A percentile compares a stretch with the other conserved stretches of the same genome.
Evolutionary conservation across 1,139 yeast species (phyloP).

Genomic region (Lodderomyces parapsilosis): DNA sequence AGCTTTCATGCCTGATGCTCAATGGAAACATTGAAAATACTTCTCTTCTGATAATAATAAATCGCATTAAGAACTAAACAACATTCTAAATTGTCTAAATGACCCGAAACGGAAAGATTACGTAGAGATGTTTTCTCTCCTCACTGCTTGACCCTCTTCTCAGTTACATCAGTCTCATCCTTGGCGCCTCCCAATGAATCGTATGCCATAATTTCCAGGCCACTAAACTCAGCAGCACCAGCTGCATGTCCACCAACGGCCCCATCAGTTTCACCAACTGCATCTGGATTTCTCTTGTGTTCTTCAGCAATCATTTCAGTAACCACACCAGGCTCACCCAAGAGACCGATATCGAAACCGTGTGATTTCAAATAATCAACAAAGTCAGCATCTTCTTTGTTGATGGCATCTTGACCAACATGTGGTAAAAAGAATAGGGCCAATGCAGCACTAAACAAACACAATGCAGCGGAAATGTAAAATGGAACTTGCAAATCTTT

Average conservation of each 20-base stretch:
- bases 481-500: constrained; percentile 68
- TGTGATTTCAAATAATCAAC: constrained; percentile 56
- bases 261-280: neutral
- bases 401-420: constrained; percentile 79
- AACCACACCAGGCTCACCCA: constrained; percentile 29
- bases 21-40: neutral
- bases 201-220: constrained; percentile 1
- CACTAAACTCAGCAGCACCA: neutral
- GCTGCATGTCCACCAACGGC: constrained; percentile 1
- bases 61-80: neutral
- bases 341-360: constrained; percentile 56
- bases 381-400: constrained; percentile 73
- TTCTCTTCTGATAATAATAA: too few species aligned
- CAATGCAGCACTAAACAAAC: constrained; percentile 67
- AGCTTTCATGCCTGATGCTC: too few species aligned
- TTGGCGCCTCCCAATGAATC: neutral
- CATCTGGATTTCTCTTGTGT: constrained; percentile 1
- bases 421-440: constrained; percentile 75
- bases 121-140: neutral
- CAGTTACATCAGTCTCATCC: neutral
- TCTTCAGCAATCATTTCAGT: constrained; percentile 4
- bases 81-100: constrained; percentile 1
- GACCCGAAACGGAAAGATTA: neutral
- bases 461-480: constrained; percentile 75
- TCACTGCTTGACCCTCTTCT: neutral